Conservation (phyloP, 2,329 filamentous ascomycete species). For the Xylariaceae sp. region DNA sequence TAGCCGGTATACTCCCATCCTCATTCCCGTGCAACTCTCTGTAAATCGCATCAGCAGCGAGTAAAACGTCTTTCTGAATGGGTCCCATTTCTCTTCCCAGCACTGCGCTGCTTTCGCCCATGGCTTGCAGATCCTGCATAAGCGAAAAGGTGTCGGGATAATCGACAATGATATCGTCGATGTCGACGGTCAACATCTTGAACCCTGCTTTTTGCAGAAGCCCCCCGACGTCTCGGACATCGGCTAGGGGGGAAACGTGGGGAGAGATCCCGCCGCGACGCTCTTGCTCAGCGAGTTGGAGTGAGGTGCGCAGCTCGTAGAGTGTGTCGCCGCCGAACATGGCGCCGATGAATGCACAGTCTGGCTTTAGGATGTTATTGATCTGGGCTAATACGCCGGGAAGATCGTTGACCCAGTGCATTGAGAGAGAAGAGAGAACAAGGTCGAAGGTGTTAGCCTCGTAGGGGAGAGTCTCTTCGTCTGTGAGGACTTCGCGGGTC, state of each 20-base stretch:
- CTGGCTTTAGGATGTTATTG: slow-evolving; percentile 82
- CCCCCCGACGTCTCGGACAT: slow-evolving; percentile 87
- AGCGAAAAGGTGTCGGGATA: slow-evolving; percentile 86
- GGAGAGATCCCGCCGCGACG: slow-evolving; percentile 86
- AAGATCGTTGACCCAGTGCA: slow-evolving; percentile 98
- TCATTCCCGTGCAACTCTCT: slow-evolving; percentile 79
- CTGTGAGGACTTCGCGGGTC: slow-evolving; percentile 68
- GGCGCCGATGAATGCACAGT: slow-evolving; percentile 86
- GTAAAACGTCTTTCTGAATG: slow-evolving; percentile 75
- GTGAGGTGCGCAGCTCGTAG: slow-evolving; percentile 85
- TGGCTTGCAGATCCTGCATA: slow-evolving; percentile 91
- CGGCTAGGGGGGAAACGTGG: slow-evolving; percentile 85
- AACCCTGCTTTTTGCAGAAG: slow-evolving; percentile 84
- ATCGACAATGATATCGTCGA: slow-evolving; percentile 95
- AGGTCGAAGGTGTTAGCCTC: slow-evolving; percentile 77
- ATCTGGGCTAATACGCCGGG: slow-evolving; percentile 80
- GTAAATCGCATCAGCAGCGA: slow-evolving; percentile 88
- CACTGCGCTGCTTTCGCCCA: slow-evolving; percentile 93
- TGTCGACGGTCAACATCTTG: slow-evolving; percentile 92
- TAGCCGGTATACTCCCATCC: slow-evolving; percentile 75
- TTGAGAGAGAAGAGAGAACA: slow-evolving; percentile 79
- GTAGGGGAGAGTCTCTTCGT: slow-evolving; percentile 74
- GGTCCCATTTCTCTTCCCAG: slow-evolving; percentile 76
- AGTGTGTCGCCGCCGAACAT: slow-evolving; percentile 96
- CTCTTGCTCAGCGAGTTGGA: slow-evolving; percentile 90